Conservation (phyloP, 176 grass and related monocot genomes). For the Rhynchospora pubera region DNA sequence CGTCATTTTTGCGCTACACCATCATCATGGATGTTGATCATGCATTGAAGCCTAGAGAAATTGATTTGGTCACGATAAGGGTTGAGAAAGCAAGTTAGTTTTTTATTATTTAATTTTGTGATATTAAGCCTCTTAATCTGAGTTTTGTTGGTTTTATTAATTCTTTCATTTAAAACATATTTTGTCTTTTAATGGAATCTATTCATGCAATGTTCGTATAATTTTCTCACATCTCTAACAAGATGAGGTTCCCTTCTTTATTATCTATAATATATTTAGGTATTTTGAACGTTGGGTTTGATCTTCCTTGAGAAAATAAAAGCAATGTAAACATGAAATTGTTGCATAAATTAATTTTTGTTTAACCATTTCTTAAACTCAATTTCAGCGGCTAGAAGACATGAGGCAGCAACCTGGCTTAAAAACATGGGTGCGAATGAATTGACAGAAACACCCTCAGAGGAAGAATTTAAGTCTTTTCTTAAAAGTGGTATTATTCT, state of each 20-base stretch:
- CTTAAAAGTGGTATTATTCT: constrained; percentile 93
- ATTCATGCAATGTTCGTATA: not conserved
- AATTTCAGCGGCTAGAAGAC: constrained; percentile 66
- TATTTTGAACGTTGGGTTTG: not conserved
- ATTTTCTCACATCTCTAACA: not conserved
- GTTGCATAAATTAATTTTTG: not conserved
- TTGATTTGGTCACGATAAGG: constrained; percentile 19
- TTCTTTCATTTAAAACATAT: too few species aligned
- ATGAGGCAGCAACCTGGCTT: constrained; percentile 79
- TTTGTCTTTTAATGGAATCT: not conserved
- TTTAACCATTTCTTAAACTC: not conserved
- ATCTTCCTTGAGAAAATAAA: not conserved
- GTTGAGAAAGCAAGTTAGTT: constrained; percentile 13
- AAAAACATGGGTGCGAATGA: constrained; percentile 58
- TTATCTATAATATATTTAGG: not conserved
- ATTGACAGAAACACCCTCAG: constrained; percentile 77
- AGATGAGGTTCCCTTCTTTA: not conserved
- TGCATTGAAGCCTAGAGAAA: constrained; percentile 5
- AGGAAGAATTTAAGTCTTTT: constrained; percentile 74
- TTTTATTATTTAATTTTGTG: not conserved
- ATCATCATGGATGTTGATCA: constrained; percentile 15
- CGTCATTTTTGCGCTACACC: not conserved
- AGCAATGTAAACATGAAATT: not conserved
- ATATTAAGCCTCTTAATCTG: not conserved
- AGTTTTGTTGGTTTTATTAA: not conserved